Percentiles rank a stretch among this genome's conserved stretches.
Evolutionary conservation across 108 stramenopile genomes (phyloP).

Genomic region (Fragilariopsis cylindrus): DNA sequence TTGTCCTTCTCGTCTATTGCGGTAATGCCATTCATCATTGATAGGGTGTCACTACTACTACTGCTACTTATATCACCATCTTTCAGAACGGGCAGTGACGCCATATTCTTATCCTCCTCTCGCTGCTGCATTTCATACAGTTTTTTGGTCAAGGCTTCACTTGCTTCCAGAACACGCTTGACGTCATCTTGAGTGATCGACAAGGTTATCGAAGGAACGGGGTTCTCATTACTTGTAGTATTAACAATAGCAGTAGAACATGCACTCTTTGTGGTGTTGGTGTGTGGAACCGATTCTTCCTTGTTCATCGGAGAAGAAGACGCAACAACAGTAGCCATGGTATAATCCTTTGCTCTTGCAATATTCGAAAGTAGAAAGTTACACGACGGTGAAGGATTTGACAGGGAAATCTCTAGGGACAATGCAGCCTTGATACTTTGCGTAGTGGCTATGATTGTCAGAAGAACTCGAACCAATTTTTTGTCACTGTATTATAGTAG

Average conservation of each 20-base stretch:
- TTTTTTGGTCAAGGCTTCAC: constrained; percentile 50
- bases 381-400: too few relatives aligned
- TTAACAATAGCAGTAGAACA: constrained; percentile 7
- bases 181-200: constrained; percentile 65
- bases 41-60: background rate
- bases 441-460: too few relatives aligned
- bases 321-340: constrained; percentile 7
- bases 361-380: too few relatives aligned
- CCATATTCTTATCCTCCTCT: background rate
- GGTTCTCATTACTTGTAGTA: constrained; percentile 22
- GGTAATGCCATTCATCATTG: background rate
- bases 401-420: too few relatives aligned
- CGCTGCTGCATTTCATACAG: constrained; percentile 31
- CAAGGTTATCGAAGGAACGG: constrained; percentile 59
- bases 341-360: background rate
- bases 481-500: too few relatives aligned
- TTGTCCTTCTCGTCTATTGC: constrained; percentile 11
- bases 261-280: background rate
- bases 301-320: background rate
- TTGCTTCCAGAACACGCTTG: constrained; percentile 56
- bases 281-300: background rate
- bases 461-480: too few relatives aligned
- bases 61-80: background rate
- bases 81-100: background rate
- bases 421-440: too few relatives aligned